Evolutionary conservation across 345 rosid species (phyloP).

Genomic region (Bruguiera gymnorhiza): DNA sequence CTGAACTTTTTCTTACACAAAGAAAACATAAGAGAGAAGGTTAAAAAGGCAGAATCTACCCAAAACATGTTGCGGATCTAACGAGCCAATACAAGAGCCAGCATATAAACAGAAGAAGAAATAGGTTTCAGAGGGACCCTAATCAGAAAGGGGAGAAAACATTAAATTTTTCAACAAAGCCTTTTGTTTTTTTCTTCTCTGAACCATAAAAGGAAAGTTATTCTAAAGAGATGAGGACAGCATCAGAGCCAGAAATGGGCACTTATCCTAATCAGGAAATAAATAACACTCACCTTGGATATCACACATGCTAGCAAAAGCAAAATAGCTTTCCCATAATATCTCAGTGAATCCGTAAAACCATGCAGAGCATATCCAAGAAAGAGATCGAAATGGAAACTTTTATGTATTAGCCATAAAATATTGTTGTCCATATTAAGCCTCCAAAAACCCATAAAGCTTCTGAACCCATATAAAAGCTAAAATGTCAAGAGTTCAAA

Average conservation of each 20-base stretch:
- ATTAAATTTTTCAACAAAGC: neutral
- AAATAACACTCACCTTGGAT: neutral
- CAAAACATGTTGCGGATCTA: slow-evolving; percentile 25
- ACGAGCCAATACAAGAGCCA: neutral
- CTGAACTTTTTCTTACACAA: neutral
- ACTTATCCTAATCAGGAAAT: slow-evolving; percentile 19
- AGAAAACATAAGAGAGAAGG: neutral
- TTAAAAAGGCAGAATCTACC: slow-evolving; percentile 20
- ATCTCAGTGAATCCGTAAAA: neutral
- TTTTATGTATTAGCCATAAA: no score
- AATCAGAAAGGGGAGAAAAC: neutral
- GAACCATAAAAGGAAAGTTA: neutral
- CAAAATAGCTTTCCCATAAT: neutral
- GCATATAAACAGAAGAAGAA: neutral
- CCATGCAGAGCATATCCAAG: no score
- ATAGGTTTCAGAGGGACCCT: slow-evolving; percentile 8
- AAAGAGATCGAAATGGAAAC: no score
- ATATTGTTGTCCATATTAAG: no score
- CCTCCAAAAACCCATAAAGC: no score
- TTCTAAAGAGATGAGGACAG: neutral
- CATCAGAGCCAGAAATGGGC: slow-evolving; percentile 12
- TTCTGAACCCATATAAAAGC: neutral
- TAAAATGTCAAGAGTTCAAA: slow-evolving; percentile 1
- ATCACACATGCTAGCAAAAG: neutral
- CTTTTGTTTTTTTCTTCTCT: neutral